These are phyloP conservation scores for Malus sieversii DNA, from an alignment of 306 rosid genomes.

Conservation along the genomic window DNA sequence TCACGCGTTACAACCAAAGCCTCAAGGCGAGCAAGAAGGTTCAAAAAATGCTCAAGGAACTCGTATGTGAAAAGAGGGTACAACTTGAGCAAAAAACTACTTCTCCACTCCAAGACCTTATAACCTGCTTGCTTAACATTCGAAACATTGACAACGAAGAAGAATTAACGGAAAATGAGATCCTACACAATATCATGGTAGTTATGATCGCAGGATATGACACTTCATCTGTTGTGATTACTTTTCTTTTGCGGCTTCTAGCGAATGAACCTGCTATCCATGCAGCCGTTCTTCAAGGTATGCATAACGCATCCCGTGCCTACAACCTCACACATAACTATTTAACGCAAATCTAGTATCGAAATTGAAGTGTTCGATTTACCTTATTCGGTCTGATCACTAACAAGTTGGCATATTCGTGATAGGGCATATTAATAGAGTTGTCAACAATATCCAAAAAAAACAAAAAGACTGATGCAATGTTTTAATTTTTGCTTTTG, in stretches of 20 bases:
- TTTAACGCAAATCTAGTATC: no score
- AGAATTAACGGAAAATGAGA: slow-evolving; percentile 48
- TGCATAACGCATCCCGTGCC: not conserved
- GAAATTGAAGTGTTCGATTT: no score
- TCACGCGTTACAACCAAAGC: slow-evolving; percentile 59
- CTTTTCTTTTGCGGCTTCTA: slow-evolving; percentile 46
- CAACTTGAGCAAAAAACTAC: slow-evolving; percentile 26
- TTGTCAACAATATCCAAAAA: no score
- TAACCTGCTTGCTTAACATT: slow-evolving; percentile 50
- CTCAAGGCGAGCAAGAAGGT: slow-evolving; percentile 47
- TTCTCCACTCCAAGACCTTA: slow-evolving; percentile 46
- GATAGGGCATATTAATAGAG: no score
- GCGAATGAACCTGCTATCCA: slow-evolving; percentile 44
- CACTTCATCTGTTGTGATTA: slow-evolving; percentile 53
- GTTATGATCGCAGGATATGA: slow-evolving; percentile 76
- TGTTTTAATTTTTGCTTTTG: slow-evolving; percentile 7
- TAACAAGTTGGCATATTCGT: not conserved
- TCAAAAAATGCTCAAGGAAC: slow-evolving; percentile 35
- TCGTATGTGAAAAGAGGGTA: slow-evolving; percentile 33
- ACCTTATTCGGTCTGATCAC: not conserved
- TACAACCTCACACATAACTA: not conserved
- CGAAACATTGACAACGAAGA: slow-evolving; percentile 28
- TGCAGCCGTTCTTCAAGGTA: slow-evolving; percentile 69
- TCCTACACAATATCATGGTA: slow-evolving; percentile 46
- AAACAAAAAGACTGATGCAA: not conserved